These are phyloP conservation scores for Ramalina peruviana DNA, from an alignment of 495 filamentous ascomycete species.

Conservation along the genomic window DNA sequence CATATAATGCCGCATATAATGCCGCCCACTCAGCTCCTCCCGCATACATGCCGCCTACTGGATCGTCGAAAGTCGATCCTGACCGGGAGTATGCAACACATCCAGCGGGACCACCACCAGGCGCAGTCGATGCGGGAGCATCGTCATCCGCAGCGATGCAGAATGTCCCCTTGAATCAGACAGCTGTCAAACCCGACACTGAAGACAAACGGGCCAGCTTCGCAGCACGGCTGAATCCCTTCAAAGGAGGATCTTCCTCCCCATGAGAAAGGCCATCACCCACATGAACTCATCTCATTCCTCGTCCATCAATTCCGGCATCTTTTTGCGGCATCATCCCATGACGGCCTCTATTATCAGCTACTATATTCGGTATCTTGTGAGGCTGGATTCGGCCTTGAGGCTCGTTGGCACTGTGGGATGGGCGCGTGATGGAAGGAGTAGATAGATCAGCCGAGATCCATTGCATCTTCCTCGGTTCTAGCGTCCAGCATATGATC, in stretches of 20 bases:
- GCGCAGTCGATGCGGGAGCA: conserved; percentile 1
- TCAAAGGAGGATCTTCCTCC: neutral
- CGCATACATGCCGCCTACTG: conserved; percentile 38
- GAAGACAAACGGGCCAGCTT: neutral
- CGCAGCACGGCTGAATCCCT: conserved; percentile 5
- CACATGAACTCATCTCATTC: neutral
- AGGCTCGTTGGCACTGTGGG: too few relatives aligned
- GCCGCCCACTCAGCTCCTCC: conserved; percentile 33
- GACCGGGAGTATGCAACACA: conserved; percentile 24
- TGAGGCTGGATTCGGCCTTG: too few relatives aligned
- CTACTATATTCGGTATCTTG: too few relatives aligned
- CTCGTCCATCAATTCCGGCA: neutral
- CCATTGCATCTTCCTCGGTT: conserved; percentile 55
- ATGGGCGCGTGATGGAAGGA: too few relatives aligned
- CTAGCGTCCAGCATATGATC: conserved; percentile 6
- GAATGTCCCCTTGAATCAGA: conserved; percentile 2
- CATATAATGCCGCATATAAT: conserved; percentile 29
- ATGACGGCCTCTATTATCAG: too few relatives aligned
- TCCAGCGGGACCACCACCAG: conserved; percentile 11
- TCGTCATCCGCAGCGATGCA: conserved; percentile 2
- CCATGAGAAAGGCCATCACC: too few relatives aligned
- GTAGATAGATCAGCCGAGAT: conserved; percentile 37
- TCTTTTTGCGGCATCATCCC: neutral
- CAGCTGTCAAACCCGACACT: neutral
- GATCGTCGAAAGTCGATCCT: conserved; percentile 43